Evolutionary conservation across 331 rosid genomes (phyloP), one percentile per base, ranked within the genome.

Genomic region (Dryas integrifolia): DNA sequence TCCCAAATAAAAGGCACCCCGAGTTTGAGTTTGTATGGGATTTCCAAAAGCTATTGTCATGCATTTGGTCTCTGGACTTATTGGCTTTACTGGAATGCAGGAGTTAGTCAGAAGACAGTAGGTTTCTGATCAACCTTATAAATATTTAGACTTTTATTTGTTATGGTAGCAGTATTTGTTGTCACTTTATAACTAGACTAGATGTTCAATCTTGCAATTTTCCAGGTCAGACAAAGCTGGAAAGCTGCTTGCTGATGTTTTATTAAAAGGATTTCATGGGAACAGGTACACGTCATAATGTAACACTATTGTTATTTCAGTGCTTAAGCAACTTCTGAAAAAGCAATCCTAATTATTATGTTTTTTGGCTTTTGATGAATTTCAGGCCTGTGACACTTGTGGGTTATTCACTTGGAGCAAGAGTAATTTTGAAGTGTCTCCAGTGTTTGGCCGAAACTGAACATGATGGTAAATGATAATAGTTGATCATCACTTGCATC

Each of bases 171-270:
- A 55, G 6, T 14, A 6, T 9, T 11, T 21, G 47, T 45, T 57
- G 3, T 26, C 3, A 16, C 9, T 58, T 72, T 67, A 30, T 48
- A 58, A 41, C 48, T 26, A 49, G n/a, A 58, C 41, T 65, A 6
- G 11, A 47, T 56, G 0, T 64, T 63, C 14, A 41, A 67, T 24
- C 40, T 61, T 69, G 58, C 24, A 11, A 38, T 46, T 73, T 80
- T 78, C 77, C 67, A 84, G 88, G 75, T 84, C 88, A 80, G 88
- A 84, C 75, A 84, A 84, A 78, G 88, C 88, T 56, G 88, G 85
- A 48, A 78, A 43, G 67, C 75, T 84, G 68, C 88, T 84, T 35
- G 88, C 88, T 3, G 88, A 81, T 61, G 85, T 81, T 30, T 69
- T 84, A 65, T 43, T 81, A 45, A 81, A 84, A 62, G 88, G 88